Evolutionary conservation across 2,329 filamentous ascomycete species (phyloP).

Genomic region (Thielaviopsis euricoi): DNA sequence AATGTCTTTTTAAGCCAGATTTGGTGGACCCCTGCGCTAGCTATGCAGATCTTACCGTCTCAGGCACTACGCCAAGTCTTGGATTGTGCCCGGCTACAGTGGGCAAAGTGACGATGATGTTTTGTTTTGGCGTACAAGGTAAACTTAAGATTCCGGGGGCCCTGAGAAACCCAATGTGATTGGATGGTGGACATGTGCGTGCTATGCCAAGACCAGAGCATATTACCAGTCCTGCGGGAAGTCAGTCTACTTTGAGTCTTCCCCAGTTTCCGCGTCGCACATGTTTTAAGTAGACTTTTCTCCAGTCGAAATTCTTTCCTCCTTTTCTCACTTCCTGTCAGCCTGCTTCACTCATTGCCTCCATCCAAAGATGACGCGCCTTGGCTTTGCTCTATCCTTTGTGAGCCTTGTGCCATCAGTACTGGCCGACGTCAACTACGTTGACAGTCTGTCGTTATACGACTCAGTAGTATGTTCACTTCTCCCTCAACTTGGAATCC

Average conservation of each 20-base stretch:
- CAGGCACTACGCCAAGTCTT: not conserved
- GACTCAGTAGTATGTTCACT: constrained; percentile 22
- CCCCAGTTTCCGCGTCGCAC: not conserved
- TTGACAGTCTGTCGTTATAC: constrained; percentile 28
- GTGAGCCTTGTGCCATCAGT: not conserved
- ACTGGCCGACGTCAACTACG: constrained; percentile 21
- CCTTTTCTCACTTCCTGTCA: not conserved
- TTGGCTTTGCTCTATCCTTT: not conserved
- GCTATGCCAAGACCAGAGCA: not conserved
- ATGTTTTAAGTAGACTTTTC: not conserved
- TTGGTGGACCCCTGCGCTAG: not conserved
- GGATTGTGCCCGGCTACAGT: not conserved
- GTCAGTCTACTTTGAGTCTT: not conserved
- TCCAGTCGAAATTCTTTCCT: not conserved
- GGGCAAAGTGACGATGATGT: not conserved
- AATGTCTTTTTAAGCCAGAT: not conserved
- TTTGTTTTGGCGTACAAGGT: not conserved
- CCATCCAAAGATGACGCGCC: not conserved
- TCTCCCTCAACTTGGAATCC: constrained; percentile 3
- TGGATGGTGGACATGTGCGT: not conserved
- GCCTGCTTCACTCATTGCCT: not conserved
- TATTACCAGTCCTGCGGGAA: not conserved
- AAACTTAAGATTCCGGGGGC: too few relatives aligned
- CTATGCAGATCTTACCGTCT: not conserved
- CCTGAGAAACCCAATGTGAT: not conserved